These are phyloP conservation scores for Apocynum venetum DNA, from an alignment of 257 asterid species.

Conservation along the genomic window DNA sequence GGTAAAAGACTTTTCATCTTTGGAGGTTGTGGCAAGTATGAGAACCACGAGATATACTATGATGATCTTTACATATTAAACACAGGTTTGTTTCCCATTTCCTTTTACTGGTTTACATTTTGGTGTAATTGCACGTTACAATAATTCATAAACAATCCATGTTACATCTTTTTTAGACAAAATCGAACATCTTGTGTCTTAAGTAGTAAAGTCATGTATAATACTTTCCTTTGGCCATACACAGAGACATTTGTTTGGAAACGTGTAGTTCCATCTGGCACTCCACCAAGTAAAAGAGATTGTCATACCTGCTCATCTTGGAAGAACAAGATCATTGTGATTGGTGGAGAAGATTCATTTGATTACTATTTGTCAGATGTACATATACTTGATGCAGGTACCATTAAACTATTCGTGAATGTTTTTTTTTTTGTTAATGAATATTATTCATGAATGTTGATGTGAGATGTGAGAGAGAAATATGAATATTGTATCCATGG, in stretches of 20 bases:
- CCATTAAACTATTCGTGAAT: background rate
- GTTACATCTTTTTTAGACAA: background rate
- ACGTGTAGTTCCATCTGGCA: constrained; percentile 76
- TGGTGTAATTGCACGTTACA: background rate
- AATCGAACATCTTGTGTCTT: background rate
- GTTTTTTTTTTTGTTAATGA: background rate
- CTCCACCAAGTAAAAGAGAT: constrained; percentile 93
- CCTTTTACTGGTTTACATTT: background rate
- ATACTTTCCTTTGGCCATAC: constrained; percentile 18
- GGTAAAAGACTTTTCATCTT: constrained; percentile 90
- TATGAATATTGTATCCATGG: too few species aligned
- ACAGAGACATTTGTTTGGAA: constrained; percentile 87
- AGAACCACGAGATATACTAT: constrained; percentile 63
- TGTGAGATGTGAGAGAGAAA: background rate
- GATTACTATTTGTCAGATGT: constrained; percentile 86
- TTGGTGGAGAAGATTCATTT: constrained; percentile 91
- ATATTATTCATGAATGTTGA: too few species aligned
- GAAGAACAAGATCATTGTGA: constrained; percentile 81
- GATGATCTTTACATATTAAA: constrained; percentile 86
- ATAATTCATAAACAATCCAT: background rate
- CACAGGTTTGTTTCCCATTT: constrained; percentile 51
- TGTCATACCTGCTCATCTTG: constrained; percentile 95
- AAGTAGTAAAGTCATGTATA: constrained; percentile 5
- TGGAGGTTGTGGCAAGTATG: constrained; percentile 91
- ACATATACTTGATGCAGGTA: constrained; percentile 95